Evolutionary conservation across 257 asterid genomes (phyloP).

Genomic region (Solanum piurae): DNA sequence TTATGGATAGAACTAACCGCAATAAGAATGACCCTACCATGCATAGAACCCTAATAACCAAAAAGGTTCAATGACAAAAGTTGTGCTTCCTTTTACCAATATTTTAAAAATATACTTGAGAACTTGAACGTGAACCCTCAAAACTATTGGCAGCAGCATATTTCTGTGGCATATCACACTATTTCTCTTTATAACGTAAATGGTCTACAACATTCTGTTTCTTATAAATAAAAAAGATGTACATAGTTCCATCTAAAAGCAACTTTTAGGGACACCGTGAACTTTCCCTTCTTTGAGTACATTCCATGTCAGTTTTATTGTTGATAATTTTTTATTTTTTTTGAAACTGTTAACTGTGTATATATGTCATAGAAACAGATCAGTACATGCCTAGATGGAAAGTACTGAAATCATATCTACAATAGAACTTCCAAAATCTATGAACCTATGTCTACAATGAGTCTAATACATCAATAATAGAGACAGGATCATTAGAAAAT

Average conservation of each 20-base stretch:
- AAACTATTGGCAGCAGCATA: not conserved
- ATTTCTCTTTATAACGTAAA: not conserved
- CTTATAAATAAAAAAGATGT: not conserved
- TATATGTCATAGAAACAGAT: not conserved
- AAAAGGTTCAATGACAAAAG: not conserved
- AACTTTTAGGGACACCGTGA: not conserved
- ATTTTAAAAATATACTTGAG: not conserved
- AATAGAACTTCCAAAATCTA: not conserved
- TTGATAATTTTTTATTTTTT: not conserved
- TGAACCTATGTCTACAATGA: not conserved
- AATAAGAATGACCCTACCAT: not conserved
- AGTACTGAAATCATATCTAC: not conserved
- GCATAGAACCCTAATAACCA: not conserved
- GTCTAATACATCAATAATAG: not conserved
- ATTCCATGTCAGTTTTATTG: not conserved
- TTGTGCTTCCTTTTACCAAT: not conserved
- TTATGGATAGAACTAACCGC: not conserved
- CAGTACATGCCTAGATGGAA: not conserved
- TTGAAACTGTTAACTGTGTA: not conserved
- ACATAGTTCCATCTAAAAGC: not conserved
- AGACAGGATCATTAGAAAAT: not conserved
- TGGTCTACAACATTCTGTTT: not conserved
- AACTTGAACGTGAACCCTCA: not conserved
- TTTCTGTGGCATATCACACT: not conserved
- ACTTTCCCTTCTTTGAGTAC: not conserved